phyloP scores from a whole-genome alignment of 352 stramenopile genomes.

The Albugo laibachii region DNA sequence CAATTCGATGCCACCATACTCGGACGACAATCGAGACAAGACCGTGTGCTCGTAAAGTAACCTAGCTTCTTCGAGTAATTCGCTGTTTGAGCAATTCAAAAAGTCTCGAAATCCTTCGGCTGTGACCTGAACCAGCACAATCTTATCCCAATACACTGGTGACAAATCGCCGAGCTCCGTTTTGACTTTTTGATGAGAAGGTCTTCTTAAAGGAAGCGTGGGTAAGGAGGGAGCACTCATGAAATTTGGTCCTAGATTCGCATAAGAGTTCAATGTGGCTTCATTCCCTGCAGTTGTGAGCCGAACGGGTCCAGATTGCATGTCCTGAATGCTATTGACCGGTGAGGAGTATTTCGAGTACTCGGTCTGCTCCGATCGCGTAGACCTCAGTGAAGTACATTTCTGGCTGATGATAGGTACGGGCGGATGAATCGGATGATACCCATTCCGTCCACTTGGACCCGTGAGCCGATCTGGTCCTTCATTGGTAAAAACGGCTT shows the following conservation, averaged over 20 bases:
- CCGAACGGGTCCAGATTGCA: constrained; percentile 1
- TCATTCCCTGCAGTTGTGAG: background rate
- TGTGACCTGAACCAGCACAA: constrained; percentile 70
- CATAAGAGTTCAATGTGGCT: background rate
- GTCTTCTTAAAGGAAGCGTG: constrained; percentile 23
- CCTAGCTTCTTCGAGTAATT: constrained; percentile 76
- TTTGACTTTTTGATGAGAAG: constrained; percentile 42
- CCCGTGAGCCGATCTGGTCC: too few relatives aligned
- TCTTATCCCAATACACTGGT: constrained; percentile 58
- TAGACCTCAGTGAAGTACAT: too few relatives aligned
- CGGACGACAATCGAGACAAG: constrained; percentile 52
- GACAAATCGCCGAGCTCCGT: constrained; percentile 55
- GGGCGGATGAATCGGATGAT: too few relatives aligned
- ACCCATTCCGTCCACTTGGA: too few relatives aligned
- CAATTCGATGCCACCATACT: constrained; percentile 70
- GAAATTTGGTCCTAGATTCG: background rate
- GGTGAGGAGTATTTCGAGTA: too few relatives aligned
- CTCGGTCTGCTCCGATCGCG: too few relatives aligned
- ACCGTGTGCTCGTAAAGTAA: constrained; percentile 75
- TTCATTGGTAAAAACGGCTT: too few relatives aligned
- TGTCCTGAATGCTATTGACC: too few relatives aligned
- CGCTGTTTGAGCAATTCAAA: constrained; percentile 35
- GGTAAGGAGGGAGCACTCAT: background rate
- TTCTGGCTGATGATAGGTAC: too few relatives aligned
- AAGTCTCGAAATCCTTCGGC: constrained; percentile 68